These are phyloP conservation scores for Solanum raphanifolium DNA, from an alignment of 257 asterid species.

Conservation along the genomic window DNA sequence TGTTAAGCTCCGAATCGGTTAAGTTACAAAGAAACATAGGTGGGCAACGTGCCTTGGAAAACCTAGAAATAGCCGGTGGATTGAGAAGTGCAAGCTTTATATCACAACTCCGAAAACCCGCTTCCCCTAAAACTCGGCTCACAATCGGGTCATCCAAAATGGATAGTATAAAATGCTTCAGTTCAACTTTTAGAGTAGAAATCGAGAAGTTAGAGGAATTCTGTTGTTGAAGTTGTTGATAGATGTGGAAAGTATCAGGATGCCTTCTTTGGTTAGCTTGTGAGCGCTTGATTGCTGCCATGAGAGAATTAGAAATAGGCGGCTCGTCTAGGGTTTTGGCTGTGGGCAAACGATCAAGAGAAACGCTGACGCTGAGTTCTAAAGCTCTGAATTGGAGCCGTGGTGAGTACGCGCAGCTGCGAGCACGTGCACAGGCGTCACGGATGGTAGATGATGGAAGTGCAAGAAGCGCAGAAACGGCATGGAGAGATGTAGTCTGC, in stretches of 20 bases:
- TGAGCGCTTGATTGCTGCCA: conserved; percentile 94
- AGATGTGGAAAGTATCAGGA: conserved; percentile 81
- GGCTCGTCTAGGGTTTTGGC: conserved; percentile 52
- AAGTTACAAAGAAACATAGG: conserved; percentile 40
- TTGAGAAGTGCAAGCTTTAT: conserved; percentile 57
- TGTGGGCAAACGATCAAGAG: conserved; percentile 62
- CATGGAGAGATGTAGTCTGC: conserved; percentile 87
- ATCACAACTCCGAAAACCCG: conserved; percentile 78
- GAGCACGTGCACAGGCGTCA: conserved; percentile 70
- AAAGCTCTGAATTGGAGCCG: conserved; percentile 78
- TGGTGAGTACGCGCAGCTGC: conserved; percentile 63
- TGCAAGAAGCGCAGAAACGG: conserved; percentile 62
- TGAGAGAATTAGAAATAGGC: conserved; percentile 79
- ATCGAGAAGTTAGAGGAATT: conserved; percentile 28
- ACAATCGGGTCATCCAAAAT: conserved; percentile 92
- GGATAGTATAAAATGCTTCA: conserved; percentile 69
- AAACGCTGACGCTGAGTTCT: conserved; percentile 64
- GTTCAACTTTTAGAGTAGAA: conserved; percentile 68
- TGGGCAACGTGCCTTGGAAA: conserved; percentile 36
- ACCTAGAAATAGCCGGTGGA: conserved; percentile 50
- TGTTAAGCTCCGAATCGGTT: conserved; percentile 35
- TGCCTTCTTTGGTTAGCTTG: conserved; percentile 94
- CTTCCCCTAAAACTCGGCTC: conserved; percentile 82
- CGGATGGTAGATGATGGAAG: conserved; percentile 58
- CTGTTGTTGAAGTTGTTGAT: conserved; percentile 54